phyloP scores from a whole-genome alignment of 495 filamentous ascomycete species.

The Parachaetomium inaequale region DNA sequence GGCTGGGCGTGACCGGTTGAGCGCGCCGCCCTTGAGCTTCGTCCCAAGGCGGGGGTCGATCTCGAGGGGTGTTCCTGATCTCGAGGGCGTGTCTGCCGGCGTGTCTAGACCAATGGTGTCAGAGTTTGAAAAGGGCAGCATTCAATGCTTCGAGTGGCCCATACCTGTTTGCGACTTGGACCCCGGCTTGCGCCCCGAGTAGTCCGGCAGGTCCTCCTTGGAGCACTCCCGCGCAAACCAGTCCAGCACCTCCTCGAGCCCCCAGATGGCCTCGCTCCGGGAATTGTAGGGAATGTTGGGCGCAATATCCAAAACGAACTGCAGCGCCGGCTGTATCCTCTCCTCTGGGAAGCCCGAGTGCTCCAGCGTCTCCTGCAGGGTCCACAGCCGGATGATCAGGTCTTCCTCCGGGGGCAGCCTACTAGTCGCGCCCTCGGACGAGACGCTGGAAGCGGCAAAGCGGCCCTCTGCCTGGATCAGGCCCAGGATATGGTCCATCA shows the following conservation, averaged over 20 bases:
- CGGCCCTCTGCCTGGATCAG: slow-evolving; percentile 53
- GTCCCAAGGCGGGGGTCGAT: slow-evolving; percentile 26
- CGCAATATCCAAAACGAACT: slow-evolving; percentile 58
- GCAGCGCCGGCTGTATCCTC: slow-evolving; percentile 60
- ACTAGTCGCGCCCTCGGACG: slow-evolving; percentile 37
- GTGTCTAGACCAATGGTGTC: slow-evolving; percentile 35
- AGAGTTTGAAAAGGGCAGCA: background rate
- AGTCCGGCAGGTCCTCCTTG: slow-evolving; percentile 65
- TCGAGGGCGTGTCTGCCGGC: slow-evolving; percentile 47
- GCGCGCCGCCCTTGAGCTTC: slow-evolving; percentile 35
- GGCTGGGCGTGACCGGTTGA: slow-evolving; percentile 22
- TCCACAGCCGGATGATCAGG: slow-evolving; percentile 73
- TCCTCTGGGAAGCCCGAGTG: slow-evolving; percentile 63
- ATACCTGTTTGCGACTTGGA: slow-evolving; percentile 37
- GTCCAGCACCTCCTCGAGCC: slow-evolving; percentile 79
- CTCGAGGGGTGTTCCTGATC: slow-evolving; percentile 46
- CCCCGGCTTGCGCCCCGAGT: slow-evolving; percentile 46
- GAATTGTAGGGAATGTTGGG: slow-evolving; percentile 46
- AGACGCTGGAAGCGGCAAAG: slow-evolving; percentile 44
- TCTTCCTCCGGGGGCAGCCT: slow-evolving; percentile 64
- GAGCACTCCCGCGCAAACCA: slow-evolving; percentile 75
- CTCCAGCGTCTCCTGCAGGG: slow-evolving; percentile 63
- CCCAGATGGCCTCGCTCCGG: slow-evolving; percentile 69
- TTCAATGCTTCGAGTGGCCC: slow-evolving; percentile 1
- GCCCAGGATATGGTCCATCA: slow-evolving; percentile 71